Base-by-base conservation (phyloP, 2,329 filamentous ascomycete species). In the Exophiala sideris region DNA sequence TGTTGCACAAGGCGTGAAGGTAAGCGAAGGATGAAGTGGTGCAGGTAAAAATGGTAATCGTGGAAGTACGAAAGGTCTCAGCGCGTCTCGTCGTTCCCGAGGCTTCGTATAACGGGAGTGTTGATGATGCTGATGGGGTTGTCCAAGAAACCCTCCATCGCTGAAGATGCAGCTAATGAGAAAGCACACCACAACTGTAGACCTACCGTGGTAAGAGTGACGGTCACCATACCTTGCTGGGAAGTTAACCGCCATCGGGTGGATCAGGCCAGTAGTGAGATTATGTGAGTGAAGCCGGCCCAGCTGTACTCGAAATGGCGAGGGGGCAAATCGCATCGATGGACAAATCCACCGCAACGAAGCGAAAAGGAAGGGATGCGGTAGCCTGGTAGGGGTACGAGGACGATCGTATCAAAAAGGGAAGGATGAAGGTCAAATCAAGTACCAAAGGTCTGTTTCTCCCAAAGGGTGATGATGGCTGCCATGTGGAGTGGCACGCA, bases 401-500 rank as follows among this genome's bases (percentile, higher is more conserved):
- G 7, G 24, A 29, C 24, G 24, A 29, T 29, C 24, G 24, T 29
- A 29, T 29, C 24, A 29, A 8, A 29, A 29, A 29, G 24, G 24
- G 24, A 29, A 29, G 24, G 24, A 5, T 29, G 24, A 29, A 29
- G 24, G 24, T 29, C 24, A 29, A 29, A 29, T 29, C 24, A 29
- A 29, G 24, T 5, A 29, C 24, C 24, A 29, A 29, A 29, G 24
- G 24, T 29, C 24, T 29, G 24, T 29, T 29, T 29, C 24, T 29
- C 24, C 24, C 24, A 29, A 8, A 8, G 24, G 7, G 7, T 29
- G 24, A 8, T 20, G 41, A 44, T 44, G 41, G 41, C 41, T 44
- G 41, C 41, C 41, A 44, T 44, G 41, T 44, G 41, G 41, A 44
- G 41, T 44, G 41, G 41, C 24, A 29, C 24, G 21, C 41, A n/a